Evolutionary conservation across 768 basidiomycete species (phyloP), one percentile per base, ranked within the genome.

Genomic region (Lactarius indigo): DNA sequence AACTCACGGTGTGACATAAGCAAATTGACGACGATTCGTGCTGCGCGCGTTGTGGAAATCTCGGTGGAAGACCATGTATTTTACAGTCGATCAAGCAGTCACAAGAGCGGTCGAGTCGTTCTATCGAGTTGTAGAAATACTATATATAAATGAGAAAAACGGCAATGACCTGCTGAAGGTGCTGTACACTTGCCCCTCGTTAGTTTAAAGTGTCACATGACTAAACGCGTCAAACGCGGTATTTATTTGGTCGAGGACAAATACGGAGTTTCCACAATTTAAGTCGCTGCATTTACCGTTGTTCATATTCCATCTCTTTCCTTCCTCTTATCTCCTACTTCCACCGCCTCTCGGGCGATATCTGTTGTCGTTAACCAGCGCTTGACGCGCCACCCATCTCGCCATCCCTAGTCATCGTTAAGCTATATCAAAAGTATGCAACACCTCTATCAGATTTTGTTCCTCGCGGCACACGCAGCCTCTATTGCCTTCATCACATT

Each of bases 401-500:
- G 73, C 69, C 37, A 44, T 77, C 78, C 44, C 57, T 47, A 44
- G 44, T 52, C 61, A 44, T 9, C 56, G 61, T 37, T 52, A 17
- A 64, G 12, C 58, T 39, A 42, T 39, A 26, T 60, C n/a, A 26
- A 59, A 58, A 61, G 31, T 57, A 78, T 79, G 78, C 72, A 76
- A 68, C 78, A 75, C 26, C 63, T 79, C 72, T 73, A 74, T 72
- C 80, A 77, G 68, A 74, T 77, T 69, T 64, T 81, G 66, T 73
- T 79, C 68, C 65, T 82, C 72, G 78, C 77, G 64, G 71, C 82
- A 58, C 76, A 81, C 71, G 76, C 79, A 57, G 70, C 79, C 66
- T 76, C 74, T 64, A 75, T 85, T 69, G 73, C 77, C 57, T 72
- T 77, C 55, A 72, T 80, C 64, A 68, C 77, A 67, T 75, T 77